A percentile compares a stretch with the other conserved stretches of the same genome.
Evolutionary conservation across 306 rosid genomes (phyloP).

Genomic region (Chamaecrista fasciculata): DNA sequence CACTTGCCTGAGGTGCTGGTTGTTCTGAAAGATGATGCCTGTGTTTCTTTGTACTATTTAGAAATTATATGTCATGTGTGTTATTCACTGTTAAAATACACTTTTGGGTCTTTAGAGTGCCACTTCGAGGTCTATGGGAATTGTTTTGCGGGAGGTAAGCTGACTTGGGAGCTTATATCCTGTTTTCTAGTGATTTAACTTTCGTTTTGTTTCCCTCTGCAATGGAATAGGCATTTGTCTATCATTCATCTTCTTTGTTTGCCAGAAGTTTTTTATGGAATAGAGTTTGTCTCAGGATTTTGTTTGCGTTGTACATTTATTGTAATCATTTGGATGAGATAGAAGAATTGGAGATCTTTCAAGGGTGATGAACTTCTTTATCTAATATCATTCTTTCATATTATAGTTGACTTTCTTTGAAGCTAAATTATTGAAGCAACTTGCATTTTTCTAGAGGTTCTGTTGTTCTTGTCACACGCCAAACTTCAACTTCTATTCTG

Average conservation of each 20-base stretch:
- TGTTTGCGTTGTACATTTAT: too few species aligned
- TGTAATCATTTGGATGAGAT: background rate
- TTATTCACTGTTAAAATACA: background rate
- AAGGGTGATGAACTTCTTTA: background rate
- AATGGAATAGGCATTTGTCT: background rate
- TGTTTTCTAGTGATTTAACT: background rate
- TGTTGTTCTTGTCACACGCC: background rate
- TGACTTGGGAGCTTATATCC: background rate
- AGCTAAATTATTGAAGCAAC: background rate
- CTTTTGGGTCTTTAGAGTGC: background rate
- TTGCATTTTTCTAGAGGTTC: background rate
- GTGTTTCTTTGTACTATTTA: background rate
- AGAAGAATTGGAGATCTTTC: background rate
- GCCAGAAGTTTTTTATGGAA: background rate
- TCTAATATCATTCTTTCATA: background rate
- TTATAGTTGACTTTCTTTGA: background rate
- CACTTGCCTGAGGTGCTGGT: background rate
- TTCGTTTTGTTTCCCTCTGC: too few species aligned
- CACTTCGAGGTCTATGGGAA: background rate
- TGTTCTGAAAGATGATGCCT: constrained; percentile 16
- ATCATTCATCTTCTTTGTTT: background rate
- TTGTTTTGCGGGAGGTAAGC: background rate
- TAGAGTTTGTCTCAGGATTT: background rate
- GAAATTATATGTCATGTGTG: background rate
- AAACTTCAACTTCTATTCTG: background rate